A percentile compares a stretch with the other conserved stretches of the same genome.
Evolutionary conservation across 352 stramenopile genomes (phyloP).

Genomic region (Globisporangium iwayamae): DNA sequence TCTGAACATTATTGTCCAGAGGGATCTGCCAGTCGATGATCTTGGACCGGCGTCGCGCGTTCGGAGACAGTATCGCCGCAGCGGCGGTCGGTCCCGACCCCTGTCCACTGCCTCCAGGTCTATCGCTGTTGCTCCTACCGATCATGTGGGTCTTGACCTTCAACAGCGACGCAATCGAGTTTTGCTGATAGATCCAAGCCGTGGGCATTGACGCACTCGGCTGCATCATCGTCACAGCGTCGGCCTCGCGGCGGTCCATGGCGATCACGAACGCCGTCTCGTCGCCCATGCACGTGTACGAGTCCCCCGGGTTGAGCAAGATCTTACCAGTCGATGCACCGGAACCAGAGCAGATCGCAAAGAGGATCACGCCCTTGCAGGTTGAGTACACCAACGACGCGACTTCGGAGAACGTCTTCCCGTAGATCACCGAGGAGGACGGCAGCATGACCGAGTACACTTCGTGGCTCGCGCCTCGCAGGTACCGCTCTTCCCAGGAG

Average conservation of each 20-base stretch:
- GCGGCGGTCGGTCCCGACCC: neutral
- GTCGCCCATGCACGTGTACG: slow-evolving; percentile 63
- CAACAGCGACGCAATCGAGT: neutral
- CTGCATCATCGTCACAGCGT: slow-evolving; percentile 34
- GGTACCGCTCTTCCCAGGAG: slow-evolving; percentile 70
- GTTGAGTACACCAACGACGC: slow-evolving; percentile 72
- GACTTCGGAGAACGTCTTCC: slow-evolving; percentile 78
- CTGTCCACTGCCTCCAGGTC: neutral
- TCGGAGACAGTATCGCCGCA: neutral
- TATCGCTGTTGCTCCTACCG: slow-evolving; percentile 4
- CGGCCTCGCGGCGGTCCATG: slow-evolving; percentile 48
- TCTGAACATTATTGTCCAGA: slow-evolving; percentile 5
- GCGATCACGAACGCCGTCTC: slow-evolving; percentile 79
- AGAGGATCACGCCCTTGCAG: slow-evolving; percentile 75
- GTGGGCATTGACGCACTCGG: slow-evolving; percentile 13
- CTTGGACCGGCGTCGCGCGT: slow-evolving; percentile 24
- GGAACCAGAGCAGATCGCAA: slow-evolving; percentile 46
- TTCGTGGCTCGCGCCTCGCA: slow-evolving; percentile 72
- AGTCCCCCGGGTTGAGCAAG: slow-evolving; percentile 73
- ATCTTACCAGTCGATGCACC: slow-evolving; percentile 32
- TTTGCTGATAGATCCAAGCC: slow-evolving; percentile 25
- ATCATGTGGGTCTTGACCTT: slow-evolving; percentile 16
- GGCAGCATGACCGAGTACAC: slow-evolving; percentile 75
- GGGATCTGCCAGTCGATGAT: slow-evolving; percentile 31
- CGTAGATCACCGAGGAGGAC: slow-evolving; percentile 41